phyloP scores from a whole-genome alignment of 106 monocot species.

The Chionographis japonica region DNA sequence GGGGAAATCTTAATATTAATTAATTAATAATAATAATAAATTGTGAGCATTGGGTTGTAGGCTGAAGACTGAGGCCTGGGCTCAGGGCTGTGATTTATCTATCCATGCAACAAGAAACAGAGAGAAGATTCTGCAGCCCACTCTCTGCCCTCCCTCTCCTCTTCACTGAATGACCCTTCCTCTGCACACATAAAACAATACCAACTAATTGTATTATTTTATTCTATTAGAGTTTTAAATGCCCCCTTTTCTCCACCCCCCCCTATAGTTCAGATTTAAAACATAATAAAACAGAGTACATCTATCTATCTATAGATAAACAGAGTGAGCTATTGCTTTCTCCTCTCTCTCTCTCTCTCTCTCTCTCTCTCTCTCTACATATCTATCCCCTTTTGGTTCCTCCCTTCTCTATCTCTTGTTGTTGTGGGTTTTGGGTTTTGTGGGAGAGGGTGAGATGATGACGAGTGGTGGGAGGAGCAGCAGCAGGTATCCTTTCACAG shows the following conservation, averaged over 20 bases:
- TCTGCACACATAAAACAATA: constrained; percentile 25
- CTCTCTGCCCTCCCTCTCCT: constrained; percentile 24
- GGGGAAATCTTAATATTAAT: not conserved
- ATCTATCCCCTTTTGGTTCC: not conserved
- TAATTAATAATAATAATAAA: not conserved
- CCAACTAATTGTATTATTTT: constrained; percentile 1
- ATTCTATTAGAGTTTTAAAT: not conserved
- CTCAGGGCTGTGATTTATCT: constrained; percentile 14
- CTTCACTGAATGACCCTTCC: constrained; percentile 75
- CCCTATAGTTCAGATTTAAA: no score
- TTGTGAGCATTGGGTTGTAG: not conserved
- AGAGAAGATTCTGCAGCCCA: constrained; percentile 82
- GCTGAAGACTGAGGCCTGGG: not conserved
- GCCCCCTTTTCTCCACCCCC: no score
- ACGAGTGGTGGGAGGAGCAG: constrained; percentile 48
- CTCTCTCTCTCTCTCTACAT: not conserved
- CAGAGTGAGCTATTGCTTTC: not conserved
- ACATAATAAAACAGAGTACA: no score
- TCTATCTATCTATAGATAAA: not conserved
- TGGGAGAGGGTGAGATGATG: constrained; percentile 25
- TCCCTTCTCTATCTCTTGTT: not conserved
- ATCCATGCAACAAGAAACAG: constrained; percentile 23
- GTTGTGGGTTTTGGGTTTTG: no score
- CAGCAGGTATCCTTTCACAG: constrained; percentile 70
- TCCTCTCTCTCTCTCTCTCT: not conserved